Conservation (phyloP, 1,284 basidiomycete species). For the Puccinia hordei region DNA sequence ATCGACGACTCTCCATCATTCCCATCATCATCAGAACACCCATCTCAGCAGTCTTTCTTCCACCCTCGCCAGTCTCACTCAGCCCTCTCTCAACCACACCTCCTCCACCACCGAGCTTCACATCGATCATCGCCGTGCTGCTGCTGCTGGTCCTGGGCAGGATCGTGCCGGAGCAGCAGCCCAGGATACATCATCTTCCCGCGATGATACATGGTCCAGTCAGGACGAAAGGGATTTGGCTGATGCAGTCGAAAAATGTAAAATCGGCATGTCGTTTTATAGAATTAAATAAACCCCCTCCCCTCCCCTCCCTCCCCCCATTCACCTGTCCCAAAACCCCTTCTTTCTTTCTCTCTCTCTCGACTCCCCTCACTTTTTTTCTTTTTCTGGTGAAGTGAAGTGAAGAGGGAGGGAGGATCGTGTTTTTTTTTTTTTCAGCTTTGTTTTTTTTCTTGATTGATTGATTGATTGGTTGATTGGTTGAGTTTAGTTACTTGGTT, state of each 20-base stretch:
- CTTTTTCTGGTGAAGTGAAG: no score
- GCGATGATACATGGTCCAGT: conserved; percentile 66
- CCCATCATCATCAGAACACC: neutral
- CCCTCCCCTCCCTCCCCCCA: neutral
- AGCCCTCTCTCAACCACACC: neutral
- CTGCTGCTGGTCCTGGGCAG: neutral
- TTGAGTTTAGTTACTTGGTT: no score
- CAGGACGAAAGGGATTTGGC: conserved; percentile 76
- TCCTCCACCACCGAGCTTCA: neutral
- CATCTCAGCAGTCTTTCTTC: conserved; percentile 4
- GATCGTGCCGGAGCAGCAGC: neutral
- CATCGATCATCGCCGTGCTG: neutral
- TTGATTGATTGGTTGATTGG: no score
- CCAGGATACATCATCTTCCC: neutral
- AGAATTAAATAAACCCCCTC: conserved; percentile 71
- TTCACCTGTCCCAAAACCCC: no score
- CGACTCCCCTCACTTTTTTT: no score
- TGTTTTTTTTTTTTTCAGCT: no score
- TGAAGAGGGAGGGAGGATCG: no score
- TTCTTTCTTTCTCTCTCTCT: no score
- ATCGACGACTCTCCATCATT: neutral
- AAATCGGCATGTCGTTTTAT: conserved; percentile 78
- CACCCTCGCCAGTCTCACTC: conserved; percentile 6
- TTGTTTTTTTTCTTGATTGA: no score
- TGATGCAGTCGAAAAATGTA: conserved; percentile 73